Evolutionary conservation across 169 alveolate genomes (phyloP).

Genomic region (Plasmodium sp.): DNA sequence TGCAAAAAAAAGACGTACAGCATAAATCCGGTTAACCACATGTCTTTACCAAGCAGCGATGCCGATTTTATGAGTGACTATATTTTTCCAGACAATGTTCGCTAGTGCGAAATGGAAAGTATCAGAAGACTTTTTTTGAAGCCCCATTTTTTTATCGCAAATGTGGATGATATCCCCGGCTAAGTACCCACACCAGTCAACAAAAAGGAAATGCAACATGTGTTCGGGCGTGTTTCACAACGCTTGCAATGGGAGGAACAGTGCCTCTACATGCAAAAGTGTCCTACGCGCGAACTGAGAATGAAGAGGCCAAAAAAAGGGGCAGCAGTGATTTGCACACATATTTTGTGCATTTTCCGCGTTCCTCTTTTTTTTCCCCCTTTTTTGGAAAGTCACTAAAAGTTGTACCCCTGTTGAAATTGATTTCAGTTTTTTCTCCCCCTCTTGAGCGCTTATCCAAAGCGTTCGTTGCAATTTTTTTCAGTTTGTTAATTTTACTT

Average conservation of each 20-base stretch:
- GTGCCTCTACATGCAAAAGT: not conserved
- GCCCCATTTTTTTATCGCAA: not conserved
- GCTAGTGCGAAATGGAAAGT: not conserved
- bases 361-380: not conserved
- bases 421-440: not conserved
- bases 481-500: not conserved
- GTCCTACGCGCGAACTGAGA: not conserved
- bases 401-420: not conserved
- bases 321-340: not conserved
- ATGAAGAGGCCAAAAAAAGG: not conserved
- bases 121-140: not conserved
- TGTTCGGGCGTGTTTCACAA: not conserved
- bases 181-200: not conserved
- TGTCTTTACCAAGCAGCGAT: slow-evolving; percentile 6
- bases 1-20: slow-evolving; percentile 32
- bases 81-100: not conserved
- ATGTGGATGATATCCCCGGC: not conserved
- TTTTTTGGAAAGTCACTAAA: not conserved
- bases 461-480: not conserved
- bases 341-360: not conserved
- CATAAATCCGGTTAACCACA: not conserved
- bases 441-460: not conserved
- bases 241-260: not conserved
- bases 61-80: slow-evolving; percentile 2
- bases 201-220: not conserved